These are phyloP conservation scores for Auriscalpium microsporum DNA, from an alignment of 768 basidiomycete species.

Conservation along the genomic window DNA sequence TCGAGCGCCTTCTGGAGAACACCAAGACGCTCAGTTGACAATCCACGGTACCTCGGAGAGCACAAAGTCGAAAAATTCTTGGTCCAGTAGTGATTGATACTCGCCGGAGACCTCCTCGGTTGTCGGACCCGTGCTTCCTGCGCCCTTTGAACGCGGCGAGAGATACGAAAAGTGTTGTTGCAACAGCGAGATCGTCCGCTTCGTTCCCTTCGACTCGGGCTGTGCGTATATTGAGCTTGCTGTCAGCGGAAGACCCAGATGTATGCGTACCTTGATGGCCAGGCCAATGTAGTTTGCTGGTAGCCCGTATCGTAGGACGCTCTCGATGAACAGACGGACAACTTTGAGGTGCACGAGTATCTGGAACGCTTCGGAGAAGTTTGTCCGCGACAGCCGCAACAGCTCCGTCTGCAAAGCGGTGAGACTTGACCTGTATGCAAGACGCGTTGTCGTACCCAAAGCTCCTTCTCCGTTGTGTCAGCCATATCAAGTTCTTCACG, in stretches of 20 bases:
- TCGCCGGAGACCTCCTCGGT: slow-evolving; percentile 79
- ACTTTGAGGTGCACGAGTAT: slow-evolving; percentile 90
- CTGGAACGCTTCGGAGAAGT: slow-evolving; percentile 96
- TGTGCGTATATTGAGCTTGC: slow-evolving; percentile 23
- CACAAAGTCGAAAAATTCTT: slow-evolving; percentile 94
- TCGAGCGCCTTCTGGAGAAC: too few species aligned
- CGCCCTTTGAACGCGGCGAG: slow-evolving; percentile 51
- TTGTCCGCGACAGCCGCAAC: slow-evolving; percentile 81
- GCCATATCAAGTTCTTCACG: slow-evolving; percentile 73
- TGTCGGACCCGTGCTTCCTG: slow-evolving; percentile 34
- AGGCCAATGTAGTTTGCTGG: slow-evolving; percentile 86
- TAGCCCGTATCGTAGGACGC: slow-evolving; percentile 89
- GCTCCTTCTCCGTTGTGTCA: slow-evolving; percentile 84
- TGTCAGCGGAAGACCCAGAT: background rate
- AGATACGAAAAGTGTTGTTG: slow-evolving; percentile 79
- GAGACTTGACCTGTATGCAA: background rate
- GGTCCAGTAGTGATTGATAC: slow-evolving; percentile 87
- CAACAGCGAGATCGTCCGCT: slow-evolving; percentile 68
- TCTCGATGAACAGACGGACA: slow-evolving; percentile 86
- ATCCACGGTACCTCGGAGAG: slow-evolving; percentile 93
- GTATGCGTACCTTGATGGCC: slow-evolving; percentile 56
- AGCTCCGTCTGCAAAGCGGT: slow-evolving; percentile 66
- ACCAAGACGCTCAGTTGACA: slow-evolving; percentile 39
- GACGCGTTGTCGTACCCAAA: slow-evolving; percentile 65
- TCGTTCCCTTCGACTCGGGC: slow-evolving; percentile 81